A percentile compares a stretch with the other conserved stretches of the same genome.
Evolutionary conservation across 345 rosid genomes (phyloP).

Genomic region (Noccaea bulbosa): DNA sequence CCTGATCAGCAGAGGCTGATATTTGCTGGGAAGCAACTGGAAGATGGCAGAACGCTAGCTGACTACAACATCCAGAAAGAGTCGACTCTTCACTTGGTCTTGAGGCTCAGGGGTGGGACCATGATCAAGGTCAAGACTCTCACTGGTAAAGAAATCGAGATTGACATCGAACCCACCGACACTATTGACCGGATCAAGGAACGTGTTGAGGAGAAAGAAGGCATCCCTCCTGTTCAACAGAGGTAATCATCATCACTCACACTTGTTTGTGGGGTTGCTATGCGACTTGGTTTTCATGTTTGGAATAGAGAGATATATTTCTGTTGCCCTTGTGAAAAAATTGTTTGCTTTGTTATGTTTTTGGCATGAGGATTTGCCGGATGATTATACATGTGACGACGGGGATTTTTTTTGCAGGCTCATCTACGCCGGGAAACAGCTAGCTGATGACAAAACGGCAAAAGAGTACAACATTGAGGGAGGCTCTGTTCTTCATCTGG

Average conservation of each 20-base stretch:
- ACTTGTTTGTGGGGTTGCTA: not conserved
- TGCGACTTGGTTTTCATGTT: no score
- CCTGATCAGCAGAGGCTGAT: slow-evolving; percentile 94
- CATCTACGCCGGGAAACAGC: slow-evolving; percentile 91
- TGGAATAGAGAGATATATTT: no score
- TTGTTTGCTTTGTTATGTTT: not conserved
- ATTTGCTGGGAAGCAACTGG: slow-evolving; percentile 92
- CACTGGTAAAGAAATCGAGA: slow-evolving; percentile 92
- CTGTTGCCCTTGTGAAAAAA: not conserved
- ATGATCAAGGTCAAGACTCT: slow-evolving; percentile 97
- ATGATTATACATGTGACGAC: not conserved
- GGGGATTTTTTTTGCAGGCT: slow-evolving; percentile 51
- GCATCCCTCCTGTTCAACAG: slow-evolving; percentile 97
- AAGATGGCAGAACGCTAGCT: slow-evolving; percentile 92
- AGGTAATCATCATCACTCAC: no score
- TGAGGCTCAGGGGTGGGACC: slow-evolving; percentile 95
- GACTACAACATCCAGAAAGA: slow-evolving; percentile 93
- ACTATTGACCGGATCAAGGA: slow-evolving; percentile 94
- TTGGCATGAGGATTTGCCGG: not conserved
- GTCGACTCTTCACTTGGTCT: slow-evolving; percentile 85
- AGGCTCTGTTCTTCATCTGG: slow-evolving; percentile 97
- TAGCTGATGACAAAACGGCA: slow-evolving; percentile 93
- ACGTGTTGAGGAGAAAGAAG: slow-evolving; percentile 94
- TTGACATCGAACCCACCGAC: slow-evolving; percentile 92
- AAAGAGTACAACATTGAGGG: slow-evolving; percentile 87